These are phyloP conservation scores for Cyclotella kingstonii DNA, from an alignment of 108 stramenopile genomes.

Conservation along the genomic window DNA sequence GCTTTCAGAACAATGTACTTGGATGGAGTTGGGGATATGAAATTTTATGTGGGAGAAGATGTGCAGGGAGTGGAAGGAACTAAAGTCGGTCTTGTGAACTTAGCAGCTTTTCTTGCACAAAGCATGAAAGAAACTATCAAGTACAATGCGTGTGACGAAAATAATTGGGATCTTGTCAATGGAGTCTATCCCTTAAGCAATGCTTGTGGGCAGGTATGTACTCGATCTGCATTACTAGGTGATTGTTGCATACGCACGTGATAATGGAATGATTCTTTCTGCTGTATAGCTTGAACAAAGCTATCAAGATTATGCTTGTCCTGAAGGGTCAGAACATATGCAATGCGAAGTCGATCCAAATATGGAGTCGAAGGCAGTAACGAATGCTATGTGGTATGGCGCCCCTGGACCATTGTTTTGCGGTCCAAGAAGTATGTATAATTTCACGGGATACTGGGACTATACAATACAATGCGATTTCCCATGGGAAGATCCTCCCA, in stretches of 20 bases:
- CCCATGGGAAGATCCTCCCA: conserved; percentile 38
- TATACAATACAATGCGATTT: conserved; percentile 24
- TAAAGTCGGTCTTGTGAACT: conserved; percentile 22
- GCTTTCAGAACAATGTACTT: conserved; percentile 17
- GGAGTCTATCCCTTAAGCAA: conserved; percentile 44
- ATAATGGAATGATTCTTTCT: neutral
- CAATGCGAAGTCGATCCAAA: conserved; percentile 44
- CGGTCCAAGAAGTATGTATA: conserved; percentile 23
- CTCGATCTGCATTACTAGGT: too few species aligned
- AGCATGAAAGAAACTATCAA: conserved; percentile 48
- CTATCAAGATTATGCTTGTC: conserved; percentile 49
- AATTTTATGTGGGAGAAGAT: conserved; percentile 23
- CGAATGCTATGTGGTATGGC: conserved; percentile 48
- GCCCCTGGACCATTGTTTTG: conserved; percentile 39
- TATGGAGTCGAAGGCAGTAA: conserved; percentile 37
- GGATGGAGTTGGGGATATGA: conserved; percentile 19
- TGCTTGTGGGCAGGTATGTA: conserved; percentile 44
- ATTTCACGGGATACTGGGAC: conserved; percentile 41
- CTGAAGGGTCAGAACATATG: conserved; percentile 41
- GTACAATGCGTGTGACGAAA: conserved; percentile 49
- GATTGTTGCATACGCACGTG: neutral
- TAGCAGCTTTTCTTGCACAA: conserved; percentile 38
- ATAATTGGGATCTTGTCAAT: conserved; percentile 36
- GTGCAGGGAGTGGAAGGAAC: conserved; percentile 9
- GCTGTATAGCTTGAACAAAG: conserved; percentile 14